Conservation (phyloP, 257 asterid genomes). For the Misopates orontium region DNA sequence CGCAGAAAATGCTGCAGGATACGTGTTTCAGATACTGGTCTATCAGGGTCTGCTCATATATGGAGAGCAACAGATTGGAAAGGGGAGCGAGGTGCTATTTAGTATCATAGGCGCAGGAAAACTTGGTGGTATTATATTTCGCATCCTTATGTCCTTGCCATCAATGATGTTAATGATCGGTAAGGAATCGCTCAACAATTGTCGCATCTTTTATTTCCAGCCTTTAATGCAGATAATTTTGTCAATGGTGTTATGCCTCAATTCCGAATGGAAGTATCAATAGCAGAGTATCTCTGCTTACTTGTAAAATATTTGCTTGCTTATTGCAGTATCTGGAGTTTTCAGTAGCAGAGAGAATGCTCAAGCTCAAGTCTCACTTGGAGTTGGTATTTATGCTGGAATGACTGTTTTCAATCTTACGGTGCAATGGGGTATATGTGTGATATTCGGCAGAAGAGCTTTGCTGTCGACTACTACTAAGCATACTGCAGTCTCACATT, state of each 20-base stretch:
- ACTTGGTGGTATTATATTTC: constrained; percentile 54
- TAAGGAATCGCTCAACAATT: constrained; percentile 20
- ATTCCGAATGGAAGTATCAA: background rate
- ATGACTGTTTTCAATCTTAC: constrained; percentile 50
- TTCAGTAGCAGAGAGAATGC: constrained; percentile 41
- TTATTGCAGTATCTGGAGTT: constrained; percentile 42
- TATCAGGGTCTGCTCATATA: constrained; percentile 47
- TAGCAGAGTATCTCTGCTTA: background rate
- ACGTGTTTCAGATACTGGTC: constrained; percentile 42
- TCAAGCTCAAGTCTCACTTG: constrained; percentile 44
- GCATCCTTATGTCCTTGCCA: constrained; percentile 55
- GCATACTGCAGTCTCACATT: background rate
- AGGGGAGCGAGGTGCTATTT: constrained; percentile 50
- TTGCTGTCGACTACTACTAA: constrained; percentile 18
- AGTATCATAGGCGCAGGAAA: constrained; percentile 42
- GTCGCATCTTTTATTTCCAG: background rate
- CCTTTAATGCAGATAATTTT: too few relatives aligned
- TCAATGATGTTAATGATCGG: constrained; percentile 57
- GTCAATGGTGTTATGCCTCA: background rate
- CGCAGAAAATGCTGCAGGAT: constrained; percentile 48
- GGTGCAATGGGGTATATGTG: constrained; percentile 49
- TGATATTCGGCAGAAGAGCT: constrained; percentile 40
- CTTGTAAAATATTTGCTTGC: background rate
- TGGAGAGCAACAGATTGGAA: constrained; percentile 43
- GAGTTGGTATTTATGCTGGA: constrained; percentile 50